A percentile compares a stretch with the other conserved stretches of the same genome.
Evolutionary conservation across 805 yeast species (phyloP).

Genomic region (Monosporozyma aerobia): DNA sequence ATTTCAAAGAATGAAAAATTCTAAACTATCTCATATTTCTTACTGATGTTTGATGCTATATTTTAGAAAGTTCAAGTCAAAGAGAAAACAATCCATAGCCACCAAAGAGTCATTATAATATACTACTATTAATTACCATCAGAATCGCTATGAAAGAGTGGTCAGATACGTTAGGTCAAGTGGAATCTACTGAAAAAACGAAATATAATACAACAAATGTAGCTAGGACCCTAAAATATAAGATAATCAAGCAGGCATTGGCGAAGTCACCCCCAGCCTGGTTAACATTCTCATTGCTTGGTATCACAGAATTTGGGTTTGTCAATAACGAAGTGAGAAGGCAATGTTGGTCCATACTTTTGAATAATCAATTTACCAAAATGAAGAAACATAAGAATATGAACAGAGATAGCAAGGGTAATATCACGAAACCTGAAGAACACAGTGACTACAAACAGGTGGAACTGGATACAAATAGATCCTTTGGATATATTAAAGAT

Average conservation of each 20-base stretch:
- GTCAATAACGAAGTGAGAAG: slow-evolving; percentile 13
- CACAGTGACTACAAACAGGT: slow-evolving; percentile 79
- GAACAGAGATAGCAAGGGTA: not conserved
- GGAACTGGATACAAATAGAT: slow-evolving; percentile 63
- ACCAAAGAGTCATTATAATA: too few species aligned
- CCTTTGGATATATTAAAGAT: slow-evolving; percentile 37
- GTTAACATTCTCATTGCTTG: slow-evolving; percentile 12
- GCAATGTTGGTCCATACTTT: slow-evolving; percentile 22
- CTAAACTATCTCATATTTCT: too few species aligned
- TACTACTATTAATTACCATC: not conserved
- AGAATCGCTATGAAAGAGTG: not conserved
- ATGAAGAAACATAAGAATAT: not conserved
- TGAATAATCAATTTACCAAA: slow-evolving; percentile 17
- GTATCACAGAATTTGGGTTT: slow-evolving; percentile 20
- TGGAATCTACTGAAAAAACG: not conserved
- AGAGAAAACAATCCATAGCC: too few species aligned
- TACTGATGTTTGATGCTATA: too few species aligned
- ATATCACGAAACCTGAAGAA: not conserved
- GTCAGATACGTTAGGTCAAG: not conserved
- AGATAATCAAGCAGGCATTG: slow-evolving; percentile 4
- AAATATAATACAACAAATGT: slow-evolving; percentile 6
- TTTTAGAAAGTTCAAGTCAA: too few species aligned
- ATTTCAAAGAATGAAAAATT: too few species aligned
- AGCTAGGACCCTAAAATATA: slow-evolving; percentile 10
- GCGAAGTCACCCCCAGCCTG: not conserved